These are phyloP conservation scores for Darksidea phi DNA, from an alignment of 495 filamentous ascomycete species.

Conservation along the genomic window DNA sequence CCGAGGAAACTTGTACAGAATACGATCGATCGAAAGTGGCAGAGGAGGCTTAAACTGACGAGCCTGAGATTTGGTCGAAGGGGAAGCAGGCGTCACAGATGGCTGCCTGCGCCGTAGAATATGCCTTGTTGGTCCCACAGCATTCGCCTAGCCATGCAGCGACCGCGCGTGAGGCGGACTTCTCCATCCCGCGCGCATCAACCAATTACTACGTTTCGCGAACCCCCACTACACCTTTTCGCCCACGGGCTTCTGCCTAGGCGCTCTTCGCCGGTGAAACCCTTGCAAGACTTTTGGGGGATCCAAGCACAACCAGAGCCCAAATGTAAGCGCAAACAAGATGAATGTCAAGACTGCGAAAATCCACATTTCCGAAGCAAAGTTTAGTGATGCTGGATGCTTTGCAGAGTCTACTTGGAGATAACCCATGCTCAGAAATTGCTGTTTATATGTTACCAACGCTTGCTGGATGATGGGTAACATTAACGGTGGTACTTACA, in stretches of 20 bases:
- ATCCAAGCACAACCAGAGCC: constrained; percentile 17
- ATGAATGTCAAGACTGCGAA: constrained; percentile 10
- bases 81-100: too few species aligned
- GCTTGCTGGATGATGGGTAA: not conserved
- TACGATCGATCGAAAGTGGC: too few species aligned
- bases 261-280: not conserved
- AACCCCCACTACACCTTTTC: not conserved
- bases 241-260: not conserved
- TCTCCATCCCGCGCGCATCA: not conserved
- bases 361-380: constrained; percentile 22
- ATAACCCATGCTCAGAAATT: constrained; percentile 27
- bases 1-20: too few species aligned
- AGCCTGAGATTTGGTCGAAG: too few species aligned
- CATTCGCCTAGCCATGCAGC: too few species aligned
- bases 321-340: constrained; percentile 13
- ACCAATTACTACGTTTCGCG: not conserved
- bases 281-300: not conserved
- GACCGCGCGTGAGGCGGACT: not conserved
- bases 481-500: constrained; percentile 4
- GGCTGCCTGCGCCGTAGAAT: too few species aligned
- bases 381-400: constrained; percentile 9
- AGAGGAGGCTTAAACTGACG: too few species aligned
- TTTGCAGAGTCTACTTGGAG: constrained; percentile 7
- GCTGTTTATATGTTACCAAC: not conserved
- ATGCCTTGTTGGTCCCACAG: too few species aligned